Percentiles rank a stretch among this genome's conserved stretches.
These are phyloP conservation scores for Debaryomyces sp. DNA, from an alignment of 1,139 yeast genomes.

Conservation along the genomic window DNA sequence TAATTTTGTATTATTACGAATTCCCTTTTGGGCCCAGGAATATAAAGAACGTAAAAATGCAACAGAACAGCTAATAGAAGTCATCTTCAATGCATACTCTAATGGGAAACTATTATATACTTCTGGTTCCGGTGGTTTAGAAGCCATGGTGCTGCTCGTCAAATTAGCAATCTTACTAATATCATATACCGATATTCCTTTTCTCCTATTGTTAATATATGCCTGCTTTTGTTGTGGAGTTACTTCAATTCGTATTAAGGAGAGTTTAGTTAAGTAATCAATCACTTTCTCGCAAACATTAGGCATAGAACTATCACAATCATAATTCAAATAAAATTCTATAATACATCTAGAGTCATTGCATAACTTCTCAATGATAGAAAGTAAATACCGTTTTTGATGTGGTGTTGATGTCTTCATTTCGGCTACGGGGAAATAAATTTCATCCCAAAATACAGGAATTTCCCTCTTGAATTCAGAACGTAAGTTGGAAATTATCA, in stretches of 20 bases:
- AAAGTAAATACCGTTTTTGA: conserved; percentile 84
- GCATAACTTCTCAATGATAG: conserved; percentile 77
- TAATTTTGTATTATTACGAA: conserved; percentile 18
- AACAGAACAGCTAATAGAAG: conserved; percentile 77
- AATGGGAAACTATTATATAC: conserved; percentile 59
- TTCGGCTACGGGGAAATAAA: conserved; percentile 92
- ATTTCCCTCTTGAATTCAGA: conserved; percentile 89
- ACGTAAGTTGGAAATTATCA: conserved; percentile 78
- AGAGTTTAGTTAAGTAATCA: conserved; percentile 73
- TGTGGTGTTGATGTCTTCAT: conserved; percentile 90
- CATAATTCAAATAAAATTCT: conserved; percentile 92
- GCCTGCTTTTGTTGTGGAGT: conserved; percentile 68
- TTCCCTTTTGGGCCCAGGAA: conserved; percentile 86
- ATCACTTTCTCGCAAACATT: conserved; percentile 83
- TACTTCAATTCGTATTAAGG: conserved; percentile 72
- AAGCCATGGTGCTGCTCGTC: conserved; percentile 65
- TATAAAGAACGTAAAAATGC: conserved; percentile 80
- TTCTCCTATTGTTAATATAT: conserved; percentile 62
- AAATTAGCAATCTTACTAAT: conserved; percentile 72
- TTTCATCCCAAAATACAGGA: conserved; percentile 90
- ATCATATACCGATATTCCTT: conserved; percentile 74
- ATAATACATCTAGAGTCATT: conserved; percentile 89
- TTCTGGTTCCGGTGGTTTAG: conserved; percentile 67
- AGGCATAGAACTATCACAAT: conserved; percentile 84
- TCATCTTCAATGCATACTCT: conserved; percentile 83